A percentile compares a stretch with the other conserved stretches of the same genome.
phyloP scores from a whole-genome alignment of 495 filamentous ascomycete species.

The Aspergillus sclerotiicarbonarius region DNA sequence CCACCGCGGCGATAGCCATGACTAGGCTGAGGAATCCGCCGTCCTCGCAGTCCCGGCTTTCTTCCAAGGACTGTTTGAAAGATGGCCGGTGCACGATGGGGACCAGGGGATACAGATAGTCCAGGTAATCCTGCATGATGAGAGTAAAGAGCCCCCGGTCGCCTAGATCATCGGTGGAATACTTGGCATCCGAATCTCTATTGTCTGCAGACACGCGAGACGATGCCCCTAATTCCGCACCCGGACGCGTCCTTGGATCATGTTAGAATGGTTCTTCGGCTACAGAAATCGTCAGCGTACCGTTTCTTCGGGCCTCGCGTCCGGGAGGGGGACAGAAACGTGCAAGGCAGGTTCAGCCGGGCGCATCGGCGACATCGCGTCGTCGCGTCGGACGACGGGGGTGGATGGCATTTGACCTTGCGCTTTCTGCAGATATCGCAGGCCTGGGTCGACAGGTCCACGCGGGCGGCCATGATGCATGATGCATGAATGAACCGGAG shows the following conservation, averaged over 20 bases:
- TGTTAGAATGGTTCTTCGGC: not conserved
- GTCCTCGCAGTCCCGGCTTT: conserved; percentile 19
- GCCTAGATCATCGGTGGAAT: conserved; percentile 19
- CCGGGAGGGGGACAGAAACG: conserved; percentile 21
- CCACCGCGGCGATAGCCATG: conserved; percentile 20
- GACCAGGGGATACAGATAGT: conserved; percentile 22
- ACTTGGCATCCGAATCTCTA: not conserved
- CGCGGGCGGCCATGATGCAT: not conserved
- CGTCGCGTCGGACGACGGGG: not conserved
- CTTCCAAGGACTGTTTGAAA: conserved; percentile 11
- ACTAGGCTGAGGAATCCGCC: conserved; percentile 16
- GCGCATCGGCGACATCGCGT: conserved; percentile 16
- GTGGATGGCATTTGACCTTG: conserved; percentile 20
- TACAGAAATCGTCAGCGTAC: conserved; percentile 4
- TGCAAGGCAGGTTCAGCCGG: conserved; percentile 20
- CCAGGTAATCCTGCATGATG: conserved; percentile 25
- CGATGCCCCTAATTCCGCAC: not conserved
- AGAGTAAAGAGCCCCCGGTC: conserved; percentile 17
- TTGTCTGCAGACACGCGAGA: not conserved
- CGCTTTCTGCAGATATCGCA: conserved; percentile 22
- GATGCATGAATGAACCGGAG: not conserved
- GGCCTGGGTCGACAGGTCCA: conserved; percentile 7
- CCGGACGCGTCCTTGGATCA: not conserved
- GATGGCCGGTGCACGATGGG: conserved; percentile 26
- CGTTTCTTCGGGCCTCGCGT: conserved; percentile 20